Conservation (phyloP, 169 alveolate genomes). For the Cryptosporidium xiaoi region DNA sequence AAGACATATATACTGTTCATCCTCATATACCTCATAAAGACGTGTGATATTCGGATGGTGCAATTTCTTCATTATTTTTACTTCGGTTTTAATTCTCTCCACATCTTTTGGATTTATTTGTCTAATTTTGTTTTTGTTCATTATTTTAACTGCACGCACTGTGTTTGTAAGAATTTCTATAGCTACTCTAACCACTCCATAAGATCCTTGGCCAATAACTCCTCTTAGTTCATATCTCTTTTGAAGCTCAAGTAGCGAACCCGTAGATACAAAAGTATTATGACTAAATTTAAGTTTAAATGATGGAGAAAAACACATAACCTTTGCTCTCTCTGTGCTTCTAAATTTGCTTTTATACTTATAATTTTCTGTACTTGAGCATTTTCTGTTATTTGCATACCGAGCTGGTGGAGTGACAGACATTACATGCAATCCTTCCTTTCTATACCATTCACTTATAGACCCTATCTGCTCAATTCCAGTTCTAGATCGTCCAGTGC, state of each 20-base stretch:
- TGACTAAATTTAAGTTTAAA: constrained; percentile 53
- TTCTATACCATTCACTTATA: no score
- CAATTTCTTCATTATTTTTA: constrained; percentile 69
- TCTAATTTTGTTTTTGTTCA: constrained; percentile 66
- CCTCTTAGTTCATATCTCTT: constrained; percentile 30
- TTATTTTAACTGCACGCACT: constrained; percentile 41
- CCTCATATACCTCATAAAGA: constrained; percentile 75
- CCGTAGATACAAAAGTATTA: constrained; percentile 38
- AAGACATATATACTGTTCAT: constrained; percentile 62
- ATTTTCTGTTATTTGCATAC: constrained; percentile 5
- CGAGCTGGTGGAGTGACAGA: constrained; percentile 29
- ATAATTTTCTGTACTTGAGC: constrained; percentile 45
- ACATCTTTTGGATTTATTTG: constrained; percentile 69
- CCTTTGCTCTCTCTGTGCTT: constrained; percentile 1
- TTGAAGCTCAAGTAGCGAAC: constrained; percentile 47
- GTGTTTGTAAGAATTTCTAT: constrained; percentile 28
- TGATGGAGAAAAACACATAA: constrained; percentile 55
- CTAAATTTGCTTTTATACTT: constrained; percentile 1
- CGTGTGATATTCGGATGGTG: constrained; percentile 77
- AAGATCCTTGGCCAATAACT: constrained; percentile 56
- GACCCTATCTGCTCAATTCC: no score
- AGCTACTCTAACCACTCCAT: constrained; percentile 67
- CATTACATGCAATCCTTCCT: no score
- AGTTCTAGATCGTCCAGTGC: no score
- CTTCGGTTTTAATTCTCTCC: constrained; percentile 78